Evolutionary conservation across 2,329 filamentous ascomycete species (phyloP), one percentile per base, ranked within the genome.

Genomic region (Simplicillium sp.): DNA sequence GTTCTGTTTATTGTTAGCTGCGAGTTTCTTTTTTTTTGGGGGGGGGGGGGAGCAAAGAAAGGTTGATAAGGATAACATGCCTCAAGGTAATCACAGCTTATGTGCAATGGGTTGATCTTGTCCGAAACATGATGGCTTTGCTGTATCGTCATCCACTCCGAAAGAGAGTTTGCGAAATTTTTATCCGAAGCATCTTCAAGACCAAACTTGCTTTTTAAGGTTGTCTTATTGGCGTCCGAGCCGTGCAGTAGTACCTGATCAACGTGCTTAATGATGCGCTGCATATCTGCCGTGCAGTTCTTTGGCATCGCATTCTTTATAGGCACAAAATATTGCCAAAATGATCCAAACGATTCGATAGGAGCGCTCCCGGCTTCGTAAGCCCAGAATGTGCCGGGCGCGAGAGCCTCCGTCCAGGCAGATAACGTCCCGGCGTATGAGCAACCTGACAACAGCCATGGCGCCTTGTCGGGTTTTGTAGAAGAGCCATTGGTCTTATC

Each of bases 351-450:
- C 3, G 85, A 82, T 49, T 80, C 73, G 0, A 82, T 82, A 2
- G 89, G 83, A 2, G 83, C 86, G 1, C 83, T 88, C 0, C 82
- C 86, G 0, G 81, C 80, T 37, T 92, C 87, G 7, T 82, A 75
- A 3, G 74, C 86, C 71, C 75, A 88, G 58, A 84, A 89, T 8
- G 81, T 67, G 31, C 87, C 79, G 0, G 86, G 86, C 53, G 89
- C 88, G 12, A 80, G 59, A 36, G 78, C 74, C 14, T 84, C 75
- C 36, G 86, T 60, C 56, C 90, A 85, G 0, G 84, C 84, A 8
- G 80, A 79, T 48, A 87, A 81, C 0, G 80, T 81, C 12, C 86
- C 87, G 1, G 84, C 79, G 54, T 92, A 92, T 0, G 82, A 87
- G 7, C 85, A 85, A 5, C 87, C 87, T 45, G 88, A 87, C 0